Evolutionary conservation across 164 flowering plant genomes (phyloP).

Genomic region (Kalanchoe fedtschenkoi): DNA sequence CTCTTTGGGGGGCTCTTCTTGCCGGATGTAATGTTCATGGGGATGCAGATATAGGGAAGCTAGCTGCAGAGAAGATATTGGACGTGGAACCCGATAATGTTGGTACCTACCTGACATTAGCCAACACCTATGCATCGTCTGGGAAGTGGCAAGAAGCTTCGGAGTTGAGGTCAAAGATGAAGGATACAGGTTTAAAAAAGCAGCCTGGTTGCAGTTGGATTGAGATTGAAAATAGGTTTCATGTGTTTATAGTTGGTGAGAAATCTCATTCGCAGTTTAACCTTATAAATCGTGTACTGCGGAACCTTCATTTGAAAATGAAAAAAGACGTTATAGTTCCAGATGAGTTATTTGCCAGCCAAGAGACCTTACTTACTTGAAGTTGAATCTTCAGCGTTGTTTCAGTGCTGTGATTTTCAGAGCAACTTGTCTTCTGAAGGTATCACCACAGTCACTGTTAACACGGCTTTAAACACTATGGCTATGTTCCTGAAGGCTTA

Average conservation of each 20-base stretch:
- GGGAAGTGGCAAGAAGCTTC: conserved; percentile 29
- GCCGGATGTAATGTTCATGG: conserved; percentile 24
- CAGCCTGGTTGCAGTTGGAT: conserved; percentile 40
- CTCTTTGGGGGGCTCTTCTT: conserved; percentile 28
- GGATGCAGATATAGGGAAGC: conserved; percentile 14
- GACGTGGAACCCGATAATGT: conserved; percentile 21
- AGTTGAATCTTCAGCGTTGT: not conserved
- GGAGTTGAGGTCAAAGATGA: conserved; percentile 21
- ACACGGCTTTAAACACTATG: too few species aligned
- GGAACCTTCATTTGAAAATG: conserved; percentile 20
- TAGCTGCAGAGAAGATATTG: conserved; percentile 19
- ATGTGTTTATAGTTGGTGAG: conserved; percentile 26
- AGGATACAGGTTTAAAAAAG: conserved; percentile 26
- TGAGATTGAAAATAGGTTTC: conserved; percentile 19
- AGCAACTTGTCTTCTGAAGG: too few species aligned
- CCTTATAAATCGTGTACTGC: conserved; percentile 13
- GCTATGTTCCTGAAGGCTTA: too few species aligned
- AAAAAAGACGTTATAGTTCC: conserved; percentile 11
- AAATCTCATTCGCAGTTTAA: conserved; percentile 18
- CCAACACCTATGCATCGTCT: conserved; percentile 24
- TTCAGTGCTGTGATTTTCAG: too few species aligned
- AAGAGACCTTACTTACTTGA: not conserved
- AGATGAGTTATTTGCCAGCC: not conserved
- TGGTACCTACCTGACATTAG: conserved; percentile 16
- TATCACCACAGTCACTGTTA: too few species aligned